phyloP scores from a whole-genome alignment of 345 rosid genomes.

The Capsella bursapastoris region DNA sequence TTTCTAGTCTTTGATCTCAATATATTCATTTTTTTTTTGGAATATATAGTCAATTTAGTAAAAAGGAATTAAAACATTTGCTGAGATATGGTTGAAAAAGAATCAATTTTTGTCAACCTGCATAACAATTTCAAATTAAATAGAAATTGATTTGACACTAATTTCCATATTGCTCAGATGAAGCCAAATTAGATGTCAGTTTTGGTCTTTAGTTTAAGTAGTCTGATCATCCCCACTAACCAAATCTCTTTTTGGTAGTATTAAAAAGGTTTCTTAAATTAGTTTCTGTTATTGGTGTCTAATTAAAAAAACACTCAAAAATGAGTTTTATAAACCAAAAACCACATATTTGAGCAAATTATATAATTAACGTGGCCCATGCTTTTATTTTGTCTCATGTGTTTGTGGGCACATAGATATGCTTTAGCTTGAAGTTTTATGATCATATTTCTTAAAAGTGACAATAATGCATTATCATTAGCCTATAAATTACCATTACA shows the following conservation, averaged over 20 bases:
- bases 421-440: conserved; percentile 41
- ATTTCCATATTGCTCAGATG: conserved; percentile 28
- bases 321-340: background rate
- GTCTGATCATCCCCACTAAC: conserved; percentile 34
- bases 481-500: conserved; percentile 7
- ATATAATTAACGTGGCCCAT: conserved; percentile 33
- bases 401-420: conserved; percentile 36
- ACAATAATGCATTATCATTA: conserved; percentile 34
- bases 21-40: background rate
- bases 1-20: background rate
- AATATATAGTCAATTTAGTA: background rate
- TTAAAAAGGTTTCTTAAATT: conserved; percentile 17
- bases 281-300: conserved; percentile 21
- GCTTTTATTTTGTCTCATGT: conserved; percentile 35
- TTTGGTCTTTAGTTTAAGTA: conserved; percentile 40
- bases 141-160: conserved; percentile 25
- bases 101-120: conserved; percentile 32
- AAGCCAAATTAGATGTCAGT: conserved; percentile 38
- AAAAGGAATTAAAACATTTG: background rate
- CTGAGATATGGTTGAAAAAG: conserved; percentile 15
- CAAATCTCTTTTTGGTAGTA: conserved; percentile 35
- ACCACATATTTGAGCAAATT: background rate
- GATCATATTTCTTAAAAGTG: conserved; percentile 35
- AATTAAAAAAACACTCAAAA: conserved; percentile 6
- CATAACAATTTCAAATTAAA: background rate